phyloP scores from a whole-genome alignment of 768 basidiomycete species.

The Boletus speciosus region DNA sequence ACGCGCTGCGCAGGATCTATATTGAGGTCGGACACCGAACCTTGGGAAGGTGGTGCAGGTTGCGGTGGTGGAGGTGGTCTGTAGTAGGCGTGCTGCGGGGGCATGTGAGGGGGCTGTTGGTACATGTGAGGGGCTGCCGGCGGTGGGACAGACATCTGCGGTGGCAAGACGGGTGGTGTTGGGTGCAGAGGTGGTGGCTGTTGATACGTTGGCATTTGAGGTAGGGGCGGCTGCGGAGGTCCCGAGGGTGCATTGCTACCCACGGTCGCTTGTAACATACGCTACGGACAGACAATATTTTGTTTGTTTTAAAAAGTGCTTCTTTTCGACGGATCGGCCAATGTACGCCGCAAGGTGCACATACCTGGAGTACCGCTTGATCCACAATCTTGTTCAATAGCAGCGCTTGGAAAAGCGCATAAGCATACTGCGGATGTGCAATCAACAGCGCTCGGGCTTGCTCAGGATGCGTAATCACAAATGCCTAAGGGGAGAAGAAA shows the following conservation, averaged over 20 bases:
- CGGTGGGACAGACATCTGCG: slow-evolving; percentile 29
- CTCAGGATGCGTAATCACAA: slow-evolving; percentile 88
- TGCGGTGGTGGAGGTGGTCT: slow-evolving; percentile 30
- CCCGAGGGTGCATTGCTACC: slow-evolving; percentile 26
- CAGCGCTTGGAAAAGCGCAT: slow-evolving; percentile 94
- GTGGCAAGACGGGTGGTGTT: slow-evolving; percentile 34
- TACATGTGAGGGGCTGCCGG: slow-evolving; percentile 29
- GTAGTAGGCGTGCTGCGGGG: slow-evolving; percentile 32
- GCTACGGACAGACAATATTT: slow-evolving; percentile 28
- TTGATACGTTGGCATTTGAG: slow-evolving; percentile 30
- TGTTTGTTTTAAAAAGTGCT: slow-evolving; percentile 1
- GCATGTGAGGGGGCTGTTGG: slow-evolving; percentile 31
- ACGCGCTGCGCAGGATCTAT: slow-evolving; percentile 54
- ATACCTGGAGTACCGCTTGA: slow-evolving; percentile 74
- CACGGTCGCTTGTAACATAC: slow-evolving; percentile 50
- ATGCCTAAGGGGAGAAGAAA: slow-evolving; percentile 60
- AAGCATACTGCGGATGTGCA: slow-evolving; percentile 88
- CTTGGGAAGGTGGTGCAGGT: slow-evolving; percentile 28
- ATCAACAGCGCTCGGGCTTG: slow-evolving; percentile 78
- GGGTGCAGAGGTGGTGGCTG: slow-evolving; percentile 31
- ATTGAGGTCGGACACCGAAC: slow-evolving; percentile 32
- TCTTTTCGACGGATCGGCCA: neutral
- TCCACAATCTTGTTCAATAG: slow-evolving; percentile 93
- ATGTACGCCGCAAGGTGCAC: slow-evolving; percentile 7
- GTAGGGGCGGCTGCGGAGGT: slow-evolving; percentile 30